These are phyloP conservation scores for Mycena capillaripes DNA, from an alignment of 768 basidiomycete genomes.

Conservation along the genomic window DNA sequence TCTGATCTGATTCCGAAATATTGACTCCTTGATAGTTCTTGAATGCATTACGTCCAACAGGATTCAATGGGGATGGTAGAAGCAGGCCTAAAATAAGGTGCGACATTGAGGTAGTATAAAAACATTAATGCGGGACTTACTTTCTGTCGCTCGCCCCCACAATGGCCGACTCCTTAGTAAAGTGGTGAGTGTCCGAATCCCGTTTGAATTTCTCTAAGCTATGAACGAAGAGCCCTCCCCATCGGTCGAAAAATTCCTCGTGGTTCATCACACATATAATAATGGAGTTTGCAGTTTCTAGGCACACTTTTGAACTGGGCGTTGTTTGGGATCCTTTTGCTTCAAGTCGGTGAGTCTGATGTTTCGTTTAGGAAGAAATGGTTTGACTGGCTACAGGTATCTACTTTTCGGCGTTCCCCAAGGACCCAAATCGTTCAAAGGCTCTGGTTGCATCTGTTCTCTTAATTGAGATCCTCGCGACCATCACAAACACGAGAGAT, in stretches of 20 bases:
- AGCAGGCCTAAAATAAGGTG: too few relatives aligned
- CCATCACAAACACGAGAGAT: not conserved
- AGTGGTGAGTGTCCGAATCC: not conserved
- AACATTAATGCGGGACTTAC: too few relatives aligned
- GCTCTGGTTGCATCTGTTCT: not conserved
- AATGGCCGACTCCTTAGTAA: not conserved
- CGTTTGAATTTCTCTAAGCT: not conserved
- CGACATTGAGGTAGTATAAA: too few relatives aligned
- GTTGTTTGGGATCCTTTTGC: slow-evolving; percentile 24
- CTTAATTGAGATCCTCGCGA: not conserved
- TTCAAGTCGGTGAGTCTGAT: slow-evolving; percentile 27
- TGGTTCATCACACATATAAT: not conserved
- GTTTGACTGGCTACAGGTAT: slow-evolving; percentile 9
- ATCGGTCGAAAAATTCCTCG: not conserved
- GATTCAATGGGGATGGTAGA: too few relatives aligned
- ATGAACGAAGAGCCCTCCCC: not conserved
- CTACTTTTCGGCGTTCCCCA: slow-evolving; percentile 12
- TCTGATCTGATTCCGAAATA: too few relatives aligned
- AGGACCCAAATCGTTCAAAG: not conserved
- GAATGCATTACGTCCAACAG: too few relatives aligned
- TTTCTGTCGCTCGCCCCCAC: too few relatives aligned
- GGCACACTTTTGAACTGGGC: slow-evolving; percentile 32
- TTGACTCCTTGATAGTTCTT: too few relatives aligned
- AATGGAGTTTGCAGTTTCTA: slow-evolving; percentile 11
- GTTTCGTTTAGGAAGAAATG: too few relatives aligned